phyloP scores from a whole-genome alignment of 352 stramenopile genomes.

The Globisporangium megalacanthum region DNA sequence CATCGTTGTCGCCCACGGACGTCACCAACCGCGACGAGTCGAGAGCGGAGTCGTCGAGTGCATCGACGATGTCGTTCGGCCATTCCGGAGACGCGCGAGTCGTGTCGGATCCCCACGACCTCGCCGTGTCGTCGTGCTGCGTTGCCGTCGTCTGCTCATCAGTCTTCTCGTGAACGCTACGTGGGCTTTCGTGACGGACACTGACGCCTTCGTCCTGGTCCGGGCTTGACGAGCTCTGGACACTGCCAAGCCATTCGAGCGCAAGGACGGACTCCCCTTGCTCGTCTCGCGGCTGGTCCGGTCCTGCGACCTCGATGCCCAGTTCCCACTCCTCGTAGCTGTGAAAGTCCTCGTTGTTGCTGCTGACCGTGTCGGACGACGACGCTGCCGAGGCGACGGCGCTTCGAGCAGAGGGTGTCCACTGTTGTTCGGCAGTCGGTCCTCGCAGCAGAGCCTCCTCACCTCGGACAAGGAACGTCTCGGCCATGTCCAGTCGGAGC shows the following conservation, averaged over 20 bases:
- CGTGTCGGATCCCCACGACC: background rate
- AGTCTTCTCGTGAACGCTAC: background rate
- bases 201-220: background rate
- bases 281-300: background rate
- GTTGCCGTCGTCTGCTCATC: background rate
- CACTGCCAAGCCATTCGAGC: background rate
- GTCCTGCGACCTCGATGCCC: slow-evolving; percentile 2
- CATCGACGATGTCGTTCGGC: background rate
- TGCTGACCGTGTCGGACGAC: slow-evolving; percentile 33
- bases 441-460: background rate
- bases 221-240: background rate
- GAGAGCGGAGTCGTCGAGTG: background rate
- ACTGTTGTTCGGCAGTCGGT: background rate
- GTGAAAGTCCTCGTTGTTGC: slow-evolving; percentile 26
- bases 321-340: slow-evolving; percentile 37
- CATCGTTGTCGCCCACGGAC: background rate
- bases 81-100: background rate
- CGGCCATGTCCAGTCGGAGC: background rate
- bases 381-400: slow-evolving; percentile 23
- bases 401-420: background rate
- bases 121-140: background rate
- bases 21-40: background rate
- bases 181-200: no score
- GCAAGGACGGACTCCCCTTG: background rate
- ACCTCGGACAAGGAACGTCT: no score